Conservation (phyloP, 768 basidiomycete genomes). For the Rhodocollybia butyracea region DNA sequence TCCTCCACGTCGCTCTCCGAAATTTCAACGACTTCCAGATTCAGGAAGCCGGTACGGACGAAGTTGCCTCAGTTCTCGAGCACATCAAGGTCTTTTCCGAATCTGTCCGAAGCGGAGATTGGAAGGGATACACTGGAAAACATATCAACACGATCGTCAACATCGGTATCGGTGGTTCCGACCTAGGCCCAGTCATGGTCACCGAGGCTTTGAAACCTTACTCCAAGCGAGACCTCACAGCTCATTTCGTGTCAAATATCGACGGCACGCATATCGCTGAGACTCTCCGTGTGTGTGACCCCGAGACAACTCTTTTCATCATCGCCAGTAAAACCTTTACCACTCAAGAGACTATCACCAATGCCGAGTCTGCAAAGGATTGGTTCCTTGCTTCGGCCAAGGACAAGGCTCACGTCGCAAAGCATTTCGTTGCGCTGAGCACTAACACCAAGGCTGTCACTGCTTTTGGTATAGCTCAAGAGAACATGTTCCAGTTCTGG, state of each 20-base stretch:
- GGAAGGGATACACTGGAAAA: constrained; percentile 99
- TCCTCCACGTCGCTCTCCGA: constrained; percentile 91
- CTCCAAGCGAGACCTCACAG: constrained; percentile 81
- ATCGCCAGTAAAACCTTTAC: constrained; percentile 99
- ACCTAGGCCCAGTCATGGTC: constrained; percentile 98
- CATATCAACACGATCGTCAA: constrained; percentile 93
- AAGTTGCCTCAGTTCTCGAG: constrained; percentile 78
- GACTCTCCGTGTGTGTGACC: constrained; percentile 74
- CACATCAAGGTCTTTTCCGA: constrained; percentile 94
- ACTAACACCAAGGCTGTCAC: constrained; percentile 95
- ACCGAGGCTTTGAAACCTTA: constrained; percentile 96
- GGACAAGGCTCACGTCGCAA: constrained; percentile 91
- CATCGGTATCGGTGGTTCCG: constrained; percentile 98
- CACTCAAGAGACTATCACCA: constrained; percentile 99
- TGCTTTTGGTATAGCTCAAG: constrained; percentile 83
- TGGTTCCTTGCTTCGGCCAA: constrained; percentile 90
- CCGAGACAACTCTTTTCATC: constrained; percentile 94
- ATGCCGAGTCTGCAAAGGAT: constrained; percentile 87
- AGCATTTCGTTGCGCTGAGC: constrained; percentile 97
- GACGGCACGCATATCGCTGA: constrained; percentile 98
- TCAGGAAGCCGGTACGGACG: constrained; percentile 73
- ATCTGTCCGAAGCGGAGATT: constrained; percentile 76
- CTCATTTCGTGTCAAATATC: constrained; percentile 95
- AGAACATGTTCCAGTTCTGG: constrained; percentile 99
- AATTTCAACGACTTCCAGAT: constrained; percentile 76